phyloP scores from a whole-genome alignment of 257 asterid genomes.

The Verbascum thapsus region DNA sequence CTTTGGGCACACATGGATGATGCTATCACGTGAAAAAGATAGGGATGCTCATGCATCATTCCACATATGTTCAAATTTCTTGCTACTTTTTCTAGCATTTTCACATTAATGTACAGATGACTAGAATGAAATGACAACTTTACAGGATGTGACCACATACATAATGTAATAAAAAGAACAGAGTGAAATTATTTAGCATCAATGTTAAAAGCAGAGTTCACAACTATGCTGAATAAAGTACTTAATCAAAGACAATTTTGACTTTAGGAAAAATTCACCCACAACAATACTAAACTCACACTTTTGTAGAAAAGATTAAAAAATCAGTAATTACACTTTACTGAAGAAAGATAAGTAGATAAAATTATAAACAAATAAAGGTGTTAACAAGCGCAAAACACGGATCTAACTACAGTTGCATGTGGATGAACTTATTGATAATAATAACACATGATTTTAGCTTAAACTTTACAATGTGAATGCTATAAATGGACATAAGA shows the following conservation, averaged over 20 bases:
- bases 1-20: slow-evolving; percentile 34
- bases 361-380: slow-evolving; percentile 21
- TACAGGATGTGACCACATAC: slow-evolving; percentile 39
- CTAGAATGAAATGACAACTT: slow-evolving; percentile 47
- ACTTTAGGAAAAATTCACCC: too few species aligned
- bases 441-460: slow-evolving; percentile 20
- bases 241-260: slow-evolving; percentile 17
- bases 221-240: slow-evolving; percentile 22
- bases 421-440: slow-evolving; percentile 35
- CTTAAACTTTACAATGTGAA: slow-evolving; percentile 14
- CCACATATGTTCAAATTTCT: slow-evolving; percentile 24
- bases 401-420: slow-evolving; percentile 38
- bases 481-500: background rate
- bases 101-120: slow-evolving; percentile 42
- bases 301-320: too few species aligned
- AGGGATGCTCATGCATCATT: slow-evolving; percentile 26
- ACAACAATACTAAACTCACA: too few species aligned
- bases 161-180: slow-evolving; percentile 14
- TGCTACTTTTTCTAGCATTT: slow-evolving; percentile 40
- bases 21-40: slow-evolving; percentile 51
- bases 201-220: slow-evolving; percentile 18
- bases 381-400: slow-evolving; percentile 29
- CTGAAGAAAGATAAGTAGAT: slow-evolving; percentile 3
- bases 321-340: too few species aligned
- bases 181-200: too few species aligned